Evolutionary conservation across 1,284 basidiomycete genomes (phyloP).

Genomic region (Wolfiporia cocos): DNA sequence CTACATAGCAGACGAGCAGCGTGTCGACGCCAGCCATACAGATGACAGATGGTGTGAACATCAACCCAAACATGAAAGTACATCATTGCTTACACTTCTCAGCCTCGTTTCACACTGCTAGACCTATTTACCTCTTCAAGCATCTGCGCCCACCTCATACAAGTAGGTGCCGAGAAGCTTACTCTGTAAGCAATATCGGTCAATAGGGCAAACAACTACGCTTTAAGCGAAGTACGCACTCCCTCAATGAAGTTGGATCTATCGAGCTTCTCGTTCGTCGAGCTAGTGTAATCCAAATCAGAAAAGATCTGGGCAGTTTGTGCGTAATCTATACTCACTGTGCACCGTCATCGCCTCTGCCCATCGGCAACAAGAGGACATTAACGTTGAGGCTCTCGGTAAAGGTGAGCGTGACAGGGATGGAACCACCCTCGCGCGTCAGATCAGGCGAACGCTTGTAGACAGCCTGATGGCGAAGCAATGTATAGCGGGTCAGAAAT

Average conservation of each 20-base stretch:
- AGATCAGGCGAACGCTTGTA: constrained; percentile 17
- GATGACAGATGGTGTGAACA: too few relatives aligned
- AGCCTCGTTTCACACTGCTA: too few relatives aligned
- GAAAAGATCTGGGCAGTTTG: neutral
- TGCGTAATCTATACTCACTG: too few relatives aligned
- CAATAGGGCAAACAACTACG: neutral
- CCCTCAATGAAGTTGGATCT: constrained; percentile 90
- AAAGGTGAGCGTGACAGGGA: constrained; percentile 95
- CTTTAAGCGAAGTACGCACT: constrained; percentile 30
- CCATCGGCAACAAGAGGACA: constrained; percentile 88
- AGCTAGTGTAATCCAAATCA: constrained; percentile 35
- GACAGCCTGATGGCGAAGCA: constrained; percentile 13
- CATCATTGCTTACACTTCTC: too few relatives aligned
- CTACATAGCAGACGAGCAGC: too few relatives aligned
- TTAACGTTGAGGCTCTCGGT: constrained; percentile 82
- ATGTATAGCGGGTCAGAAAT: neutral
- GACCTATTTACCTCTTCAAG: constrained; percentile 2
- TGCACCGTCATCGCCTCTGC: constrained; percentile 89
- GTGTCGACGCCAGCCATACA: too few relatives aligned
- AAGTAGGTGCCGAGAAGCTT: constrained; percentile 82
- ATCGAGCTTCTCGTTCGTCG: constrained; percentile 97
- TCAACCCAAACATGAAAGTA: too few relatives aligned
- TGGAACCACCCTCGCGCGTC: constrained; percentile 82
- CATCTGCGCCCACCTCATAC: constrained; percentile 59
- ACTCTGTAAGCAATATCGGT: constrained; percentile 34